Base-by-base conservation (phyloP, 345 rosid species). In the Corchorus olitorius region DNA sequence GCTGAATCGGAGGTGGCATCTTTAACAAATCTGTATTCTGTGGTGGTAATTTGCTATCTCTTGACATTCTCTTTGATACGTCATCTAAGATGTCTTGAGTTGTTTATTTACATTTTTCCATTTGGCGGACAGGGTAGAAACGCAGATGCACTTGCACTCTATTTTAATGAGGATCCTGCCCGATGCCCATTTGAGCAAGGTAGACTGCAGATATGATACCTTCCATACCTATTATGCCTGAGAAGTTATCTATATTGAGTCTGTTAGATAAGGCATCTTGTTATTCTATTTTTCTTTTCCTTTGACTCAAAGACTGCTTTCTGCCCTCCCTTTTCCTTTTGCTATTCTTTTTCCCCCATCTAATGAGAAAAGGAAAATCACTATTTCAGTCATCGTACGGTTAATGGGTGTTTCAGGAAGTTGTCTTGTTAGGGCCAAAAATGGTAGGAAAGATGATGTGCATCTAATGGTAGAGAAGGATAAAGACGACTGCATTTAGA, bases 161-260 rank as follows among this genome's bases (percentile, higher is more conserved):
- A 97, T 74, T 97, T 97, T 78, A 93, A 94, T 8, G 99, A 97
- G 90, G 99, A 97, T 87, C 99, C 99, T 16, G 92, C 89, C 27
- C 92, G 94, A 34, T 94, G 89, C 80, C 99, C 97, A 2, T 94
- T 94, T 87, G 99, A 97, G 83, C 99, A 97, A 94, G 99, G 99
- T 91, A 86, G 68, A 80, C 50, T 61, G 27, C 15, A 20, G 56
- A 59, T 79, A 65, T 77, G 9, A 55, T 66, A 46, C 34, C 43
- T 49, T 71, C 67, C 15, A 0, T 49, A 46, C 60, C 43, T 74
- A 46, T 48, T 61, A 10, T 33, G 4, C 48, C 16, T 43, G 27
- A 16, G 9, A 79, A 70, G 22, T 65, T 54, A 22, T 33, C 27
- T 10, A 49, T 34, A 48, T 54, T 20, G 50, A 39, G 65, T 9